Base-by-base conservation (phyloP, 83 land plant genomes). In the Diphasiastrum complanatum region DNA sequence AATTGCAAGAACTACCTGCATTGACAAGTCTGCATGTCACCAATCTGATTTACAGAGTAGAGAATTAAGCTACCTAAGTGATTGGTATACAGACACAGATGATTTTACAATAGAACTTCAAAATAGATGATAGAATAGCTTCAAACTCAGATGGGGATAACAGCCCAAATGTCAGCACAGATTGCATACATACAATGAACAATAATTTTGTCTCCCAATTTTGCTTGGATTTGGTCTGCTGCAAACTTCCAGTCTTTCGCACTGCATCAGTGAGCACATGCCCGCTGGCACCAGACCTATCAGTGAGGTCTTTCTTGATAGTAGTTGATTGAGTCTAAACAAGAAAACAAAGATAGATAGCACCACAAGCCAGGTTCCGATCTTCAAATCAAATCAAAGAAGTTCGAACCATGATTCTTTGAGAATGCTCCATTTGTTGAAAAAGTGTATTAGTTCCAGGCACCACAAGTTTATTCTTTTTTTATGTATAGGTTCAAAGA, bases 101-200 rank as follows among this genome's bases (percentile, higher is more conserved):
- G n/a, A 34, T 23, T 8, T 43, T 4, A 34, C 25, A 19, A 4
- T 22, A 10, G 25, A 16, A 27, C 60, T 40, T 25, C 25, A 1
- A 47, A 18, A 10, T 3, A 51, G 3, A 8, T 28, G 55, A 33
- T 18, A 16, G 19, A 36, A 23, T 32, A 18, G 51, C 43, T 35
- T 35, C 26, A 24, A 32, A 24, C n/a, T 47, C 0, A 34, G 31
- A 50, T 10, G 20, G 22, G 19, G 11, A 51, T 26, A 29, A 22
- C 47, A 11, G 2, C 16, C 27, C 20, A 5, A 20, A 51, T 30
- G 37, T 40, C 23, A 30, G n/a, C 24, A 60, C 1, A 12, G 2
- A n/a, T n/a, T n/a, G n/a, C 20, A 8, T 24, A 52, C 92, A 66
- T 71, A 87, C 93, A 79, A 59, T 87, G 93, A 66, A 87, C 85